These are phyloP conservation scores for Dorcoceras hygrometricum DNA, from an alignment of 257 asterid genomes.

Conservation along the genomic window DNA sequence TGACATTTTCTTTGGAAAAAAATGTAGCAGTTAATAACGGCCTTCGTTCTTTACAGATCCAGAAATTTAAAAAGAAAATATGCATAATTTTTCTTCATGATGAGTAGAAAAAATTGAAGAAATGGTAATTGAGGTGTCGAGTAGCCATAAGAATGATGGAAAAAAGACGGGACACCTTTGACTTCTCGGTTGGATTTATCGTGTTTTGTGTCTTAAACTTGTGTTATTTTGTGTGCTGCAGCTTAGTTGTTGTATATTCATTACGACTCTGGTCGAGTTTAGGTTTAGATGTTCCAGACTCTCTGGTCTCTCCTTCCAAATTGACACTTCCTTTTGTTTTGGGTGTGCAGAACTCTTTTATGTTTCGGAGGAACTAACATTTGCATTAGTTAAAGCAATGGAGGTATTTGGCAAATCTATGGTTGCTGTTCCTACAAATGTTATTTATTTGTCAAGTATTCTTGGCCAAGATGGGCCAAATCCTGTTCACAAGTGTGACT, in stretches of 20 bases:
- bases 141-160: background rate
- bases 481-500: conserved; percentile 93
- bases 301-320: background rate
- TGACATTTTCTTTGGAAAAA: no score
- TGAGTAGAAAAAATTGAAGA: background rate
- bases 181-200: background rate
- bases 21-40: no score
- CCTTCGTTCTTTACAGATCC: background rate
- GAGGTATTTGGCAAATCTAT: conserved; percentile 92
- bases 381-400: conserved; percentile 41
- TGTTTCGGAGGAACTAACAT: background rate
- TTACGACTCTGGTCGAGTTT: background rate
- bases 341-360: conserved; percentile 8
- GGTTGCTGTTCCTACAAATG: conserved; percentile 78
- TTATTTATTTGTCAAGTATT: conserved; percentile 84
- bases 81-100: background rate
- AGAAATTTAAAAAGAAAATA: background rate
- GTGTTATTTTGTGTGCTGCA: background rate
- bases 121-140: background rate
- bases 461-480: conserved; percentile 98
- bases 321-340: background rate
- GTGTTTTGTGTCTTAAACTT: background rate
- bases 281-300: conserved; percentile 26
- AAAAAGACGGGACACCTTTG: background rate
- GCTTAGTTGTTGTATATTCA: background rate